Conservation (phyloP, 2,329 filamentous ascomycete genomes). For the Lasiodiplodia gonubiensis region DNA sequence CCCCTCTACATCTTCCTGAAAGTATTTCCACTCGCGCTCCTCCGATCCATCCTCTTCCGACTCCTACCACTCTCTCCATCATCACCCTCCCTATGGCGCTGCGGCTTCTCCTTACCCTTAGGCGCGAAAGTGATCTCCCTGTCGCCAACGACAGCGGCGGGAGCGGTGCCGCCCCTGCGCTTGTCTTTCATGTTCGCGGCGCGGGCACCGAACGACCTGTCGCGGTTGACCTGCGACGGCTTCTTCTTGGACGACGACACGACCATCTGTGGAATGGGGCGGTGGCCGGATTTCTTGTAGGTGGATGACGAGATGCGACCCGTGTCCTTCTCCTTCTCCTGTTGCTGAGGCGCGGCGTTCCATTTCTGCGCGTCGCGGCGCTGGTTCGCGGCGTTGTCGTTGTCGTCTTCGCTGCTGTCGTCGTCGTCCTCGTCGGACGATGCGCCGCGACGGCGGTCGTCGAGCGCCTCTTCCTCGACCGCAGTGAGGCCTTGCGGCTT, state of each 20-base stretch:
- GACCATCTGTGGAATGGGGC: constrained; percentile 58
- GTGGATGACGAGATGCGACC: constrained; percentile 70
- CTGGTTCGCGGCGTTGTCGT: constrained; percentile 42
- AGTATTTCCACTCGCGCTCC: constrained; percentile 78
- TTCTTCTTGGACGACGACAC: constrained; percentile 58
- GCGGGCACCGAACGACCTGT: constrained; percentile 64
- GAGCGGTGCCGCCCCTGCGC: constrained; percentile 32
- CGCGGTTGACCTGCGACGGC: constrained; percentile 50
- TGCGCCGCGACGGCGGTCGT: constrained; percentile 44
- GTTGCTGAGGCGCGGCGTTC: constrained; percentile 33
- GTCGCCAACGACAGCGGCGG: constrained; percentile 52
- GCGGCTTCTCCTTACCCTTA: constrained; percentile 53
- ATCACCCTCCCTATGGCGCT: constrained; percentile 39
- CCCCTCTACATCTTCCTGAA: constrained; percentile 67
- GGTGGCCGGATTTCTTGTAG: constrained; percentile 64
- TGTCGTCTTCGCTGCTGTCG: constrained; percentile 40
- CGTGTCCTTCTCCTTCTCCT: constrained; percentile 42
- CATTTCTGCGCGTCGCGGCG: constrained; percentile 31
- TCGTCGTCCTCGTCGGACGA: constrained; percentile 40
- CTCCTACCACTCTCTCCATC: constrained; percentile 34
- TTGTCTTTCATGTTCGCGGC: constrained; percentile 49
- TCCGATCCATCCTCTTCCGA: constrained; percentile 55
- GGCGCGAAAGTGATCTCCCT: constrained; percentile 77
- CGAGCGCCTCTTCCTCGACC: constrained; percentile 64
- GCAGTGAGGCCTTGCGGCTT: constrained; percentile 60